A percentile compares a stretch with the other conserved stretches of the same genome.
Evolutionary conservation across 495 filamentous ascomycete species (phyloP).

Genomic region (Annulohypoxylon nitens): DNA sequence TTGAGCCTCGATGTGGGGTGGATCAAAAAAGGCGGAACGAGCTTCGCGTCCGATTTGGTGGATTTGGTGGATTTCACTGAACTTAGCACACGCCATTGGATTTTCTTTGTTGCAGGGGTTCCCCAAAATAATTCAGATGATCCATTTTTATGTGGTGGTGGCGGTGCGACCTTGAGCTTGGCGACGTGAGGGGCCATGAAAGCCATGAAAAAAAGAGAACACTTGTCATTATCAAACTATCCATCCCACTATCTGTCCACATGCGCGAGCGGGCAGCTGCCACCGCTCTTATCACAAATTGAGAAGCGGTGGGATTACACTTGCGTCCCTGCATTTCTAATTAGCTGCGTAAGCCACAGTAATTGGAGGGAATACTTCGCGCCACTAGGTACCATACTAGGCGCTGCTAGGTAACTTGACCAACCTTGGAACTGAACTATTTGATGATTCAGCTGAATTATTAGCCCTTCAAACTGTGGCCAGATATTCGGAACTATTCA

Average conservation of each 20-base stretch:
- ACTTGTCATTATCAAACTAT: conserved; percentile 45
- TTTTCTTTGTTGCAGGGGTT: conserved; percentile 31
- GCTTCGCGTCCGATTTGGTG: neutral
- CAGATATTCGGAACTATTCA: conserved; percentile 51
- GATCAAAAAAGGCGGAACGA: neutral
- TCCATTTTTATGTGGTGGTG: conserved; percentile 22
- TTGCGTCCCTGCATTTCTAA: conserved; percentile 40
- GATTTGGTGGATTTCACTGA: neutral
- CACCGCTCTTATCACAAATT: conserved; percentile 18
- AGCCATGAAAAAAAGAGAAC: conserved; percentile 43
- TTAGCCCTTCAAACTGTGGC: conserved; percentile 25
- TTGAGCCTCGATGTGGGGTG: conserved; percentile 14
- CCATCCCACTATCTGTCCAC: neutral
- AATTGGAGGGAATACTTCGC: conserved; percentile 6
- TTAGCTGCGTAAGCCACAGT: conserved; percentile 42
- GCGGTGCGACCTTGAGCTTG: conserved; percentile 30
- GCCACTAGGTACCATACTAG: neutral
- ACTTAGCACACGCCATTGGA: neutral
- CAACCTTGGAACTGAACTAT: conserved; percentile 19
- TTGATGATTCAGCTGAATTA: conserved; percentile 45
- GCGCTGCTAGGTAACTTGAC: too few relatives aligned
- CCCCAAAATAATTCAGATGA: conserved; percentile 25
- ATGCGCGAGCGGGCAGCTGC: neutral
- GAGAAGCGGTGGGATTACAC: conserved; percentile 31
- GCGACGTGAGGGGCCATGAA: conserved; percentile 6